These are phyloP conservation scores for Edaphochlamys debaryana DNA, from an alignment of 139 green algal species.

Conservation along the genomic window DNA sequence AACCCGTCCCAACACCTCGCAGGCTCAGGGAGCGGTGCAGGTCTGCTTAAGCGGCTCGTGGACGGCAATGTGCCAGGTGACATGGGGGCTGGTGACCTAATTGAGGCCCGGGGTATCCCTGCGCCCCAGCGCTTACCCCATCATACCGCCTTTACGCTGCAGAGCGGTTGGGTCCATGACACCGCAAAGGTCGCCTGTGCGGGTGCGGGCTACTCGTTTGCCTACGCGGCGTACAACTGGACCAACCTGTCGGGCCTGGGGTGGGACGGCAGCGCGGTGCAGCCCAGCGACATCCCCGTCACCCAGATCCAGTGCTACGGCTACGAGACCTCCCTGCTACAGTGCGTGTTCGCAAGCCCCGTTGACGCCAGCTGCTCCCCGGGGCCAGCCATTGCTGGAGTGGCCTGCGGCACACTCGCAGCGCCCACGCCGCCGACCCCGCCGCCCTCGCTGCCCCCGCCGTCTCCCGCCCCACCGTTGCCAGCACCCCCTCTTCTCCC, in stretches of 20 bases:
- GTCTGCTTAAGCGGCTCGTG: not conserved
- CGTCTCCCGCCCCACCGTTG: no score
- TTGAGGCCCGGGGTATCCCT: no score
- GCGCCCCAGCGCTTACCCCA: no score
- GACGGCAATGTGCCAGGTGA: not conserved
- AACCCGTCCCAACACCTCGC: no score
- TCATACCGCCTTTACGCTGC: no score
- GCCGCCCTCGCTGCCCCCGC: not conserved
- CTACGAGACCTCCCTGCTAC: not conserved
- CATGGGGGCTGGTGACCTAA: no score
- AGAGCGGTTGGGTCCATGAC: no score
- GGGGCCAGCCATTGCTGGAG: not conserved
- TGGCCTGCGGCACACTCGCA: no score
- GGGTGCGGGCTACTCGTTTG: no score
- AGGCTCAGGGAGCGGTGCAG: not conserved
- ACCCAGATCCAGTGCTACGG: not conserved
- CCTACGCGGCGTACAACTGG: not conserved
- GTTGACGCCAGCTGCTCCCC: not conserved
- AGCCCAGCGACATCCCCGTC: not conserved
- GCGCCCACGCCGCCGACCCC: not conserved
- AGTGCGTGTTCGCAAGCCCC: not conserved
- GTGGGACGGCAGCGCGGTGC: not conserved
- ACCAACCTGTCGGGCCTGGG: not conserved
- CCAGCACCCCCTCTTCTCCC: no score
- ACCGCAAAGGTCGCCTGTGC: no score